These are phyloP conservation scores for Cicer pinnatifidum DNA, from an alignment of 306 rosid species.

Conservation along the genomic window DNA sequence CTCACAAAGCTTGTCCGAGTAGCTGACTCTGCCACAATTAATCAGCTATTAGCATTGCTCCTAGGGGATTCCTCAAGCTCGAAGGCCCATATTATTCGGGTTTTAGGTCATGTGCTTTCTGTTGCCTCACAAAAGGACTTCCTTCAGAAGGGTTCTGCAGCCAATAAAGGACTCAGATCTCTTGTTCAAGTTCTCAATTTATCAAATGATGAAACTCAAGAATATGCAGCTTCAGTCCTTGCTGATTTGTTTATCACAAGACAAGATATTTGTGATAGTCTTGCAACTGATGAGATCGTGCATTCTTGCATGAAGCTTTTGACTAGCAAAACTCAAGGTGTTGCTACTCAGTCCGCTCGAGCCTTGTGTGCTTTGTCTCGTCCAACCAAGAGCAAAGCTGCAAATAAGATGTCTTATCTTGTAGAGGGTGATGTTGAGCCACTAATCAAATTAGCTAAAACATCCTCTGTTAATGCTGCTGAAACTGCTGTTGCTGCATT, in stretches of 20 bases:
- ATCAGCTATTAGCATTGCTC: constrained; percentile 87
- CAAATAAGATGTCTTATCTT: constrained; percentile 68
- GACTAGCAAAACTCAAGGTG: constrained; percentile 80
- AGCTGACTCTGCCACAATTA: constrained; percentile 92
- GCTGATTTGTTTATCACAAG: constrained; percentile 89
- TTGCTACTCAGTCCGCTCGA: constrained; percentile 95
- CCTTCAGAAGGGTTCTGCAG: constrained; percentile 79
- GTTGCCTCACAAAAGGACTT: constrained; percentile 76
- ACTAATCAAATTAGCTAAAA: constrained; percentile 86
- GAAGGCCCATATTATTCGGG: constrained; percentile 74
- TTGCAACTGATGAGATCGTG: constrained; percentile 87
- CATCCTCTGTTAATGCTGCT: constrained; percentile 81
- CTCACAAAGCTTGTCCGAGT: constrained; percentile 77
- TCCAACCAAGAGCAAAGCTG: constrained; percentile 70
- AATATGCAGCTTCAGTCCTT: constrained; percentile 82
- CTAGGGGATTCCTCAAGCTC: constrained; percentile 80
- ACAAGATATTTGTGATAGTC: constrained; percentile 88
- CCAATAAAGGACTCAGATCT: constrained; percentile 80
- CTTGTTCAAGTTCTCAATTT: constrained; percentile 87
- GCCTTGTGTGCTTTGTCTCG: constrained; percentile 86
- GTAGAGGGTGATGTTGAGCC: constrained; percentile 82
- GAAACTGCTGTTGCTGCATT: constrained; percentile 95
- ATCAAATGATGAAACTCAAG: constrained; percentile 84
- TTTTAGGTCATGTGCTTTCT: constrained; percentile 86
- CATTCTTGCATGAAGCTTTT: constrained; percentile 91